Base-by-base conservation (phyloP, 2,329 filamentous ascomycete genomes). In the Fusarium sp. region DNA sequence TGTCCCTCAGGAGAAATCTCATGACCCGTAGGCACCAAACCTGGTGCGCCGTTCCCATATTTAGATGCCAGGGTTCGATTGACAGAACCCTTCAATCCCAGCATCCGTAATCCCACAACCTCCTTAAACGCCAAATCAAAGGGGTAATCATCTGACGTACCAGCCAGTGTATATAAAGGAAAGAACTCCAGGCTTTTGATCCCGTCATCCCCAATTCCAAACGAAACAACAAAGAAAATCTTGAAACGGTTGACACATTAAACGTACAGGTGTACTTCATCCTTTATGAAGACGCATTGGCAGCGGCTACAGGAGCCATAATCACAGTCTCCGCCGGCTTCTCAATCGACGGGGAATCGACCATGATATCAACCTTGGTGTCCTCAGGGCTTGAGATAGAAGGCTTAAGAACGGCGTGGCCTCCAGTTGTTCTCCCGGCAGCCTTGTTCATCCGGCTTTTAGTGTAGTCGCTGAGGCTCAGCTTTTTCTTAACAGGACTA, bases 401-500 rank as follows among this genome's bases (percentile, higher is more conserved):
- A 28, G 83, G 76, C 64, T 83, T 84, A 26, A 81, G 70, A 22
- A 80, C 52, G 22, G 78, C 71, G 41, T 74, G 72, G 5, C 78
- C 79, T 7, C 77, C 77, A 6, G 77, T 65, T 15, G 79, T 74
- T 60, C 84, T 76, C 78, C 75, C 85, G 6, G 86, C 85, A 7
- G 85, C 86, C 77, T 90, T 91, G 76, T 87, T 88, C 82, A 87
- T 85, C 57, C 88, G 84, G 72, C 87, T 89, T 79, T 89, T 90
- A 14, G 85, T 88, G 76, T 92, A 92, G 77, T 92, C 90, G 76
- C 90, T 92, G 5, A 92, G 80, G 71, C 89, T 92, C 42, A 92
- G 82, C 80, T 92, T 92, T 84, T 92, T 92, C 81, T 91, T 91
- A 38, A 90, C 83, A 6, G 90, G 90, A 70, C 89, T 91, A 6